Base-by-base conservation (phyloP, 2,329 filamentous ascomycete genomes). In the Grosmannia huntii region DNA sequence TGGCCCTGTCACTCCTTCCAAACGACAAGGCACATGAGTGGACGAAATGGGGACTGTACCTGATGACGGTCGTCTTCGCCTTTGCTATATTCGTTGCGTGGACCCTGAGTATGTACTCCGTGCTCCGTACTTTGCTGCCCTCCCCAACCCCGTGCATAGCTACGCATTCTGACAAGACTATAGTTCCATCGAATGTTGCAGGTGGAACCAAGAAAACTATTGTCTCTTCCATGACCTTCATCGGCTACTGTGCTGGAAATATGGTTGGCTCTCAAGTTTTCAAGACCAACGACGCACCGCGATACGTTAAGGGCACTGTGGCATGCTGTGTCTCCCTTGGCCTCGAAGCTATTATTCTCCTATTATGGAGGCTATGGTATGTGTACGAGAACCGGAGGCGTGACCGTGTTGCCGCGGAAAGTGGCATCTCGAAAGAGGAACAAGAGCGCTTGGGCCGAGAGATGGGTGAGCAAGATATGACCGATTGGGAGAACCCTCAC, bases 191-290 rank as follows among this genome's bases (percentile, higher is more conserved):
- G 10, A 87, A 87, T 56, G 73, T 82, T 0, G 78, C 77, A 1
- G 70, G 69, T 0, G 76, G 76, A 59, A 82, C 79, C 12, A 82
- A 82, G 68, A 82, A 82, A 66, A 81, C 79, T 0, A 80, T 78
- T 0, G 75, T 78, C 0, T 77, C 77, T 0, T 78, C 79, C 0
- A 70, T 81, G 69, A 80, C 76, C 50, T 66, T 79, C 6, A 74
- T 78, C 50, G 72, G 71, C 4, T 78, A 78, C 59, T 78, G 75
- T 55, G 71, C 75, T 2, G 79, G 78, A 19, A 83, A 82, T 60
- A 79, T 79, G 60, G 62, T 63, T 28, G 76, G 77, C 4, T 78
- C 80, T 5, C 81, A 83, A 64, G 75, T 75, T 3, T 85, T 84
- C 68, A 72, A 72, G 51, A 80, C 77, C 0, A 69, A 75, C 57